Percentiles rank a stretch among this genome's conserved stretches.
Conservation (phyloP, 805 yeast genomes). For the Metschnikowia bowlesiae region DNA sequence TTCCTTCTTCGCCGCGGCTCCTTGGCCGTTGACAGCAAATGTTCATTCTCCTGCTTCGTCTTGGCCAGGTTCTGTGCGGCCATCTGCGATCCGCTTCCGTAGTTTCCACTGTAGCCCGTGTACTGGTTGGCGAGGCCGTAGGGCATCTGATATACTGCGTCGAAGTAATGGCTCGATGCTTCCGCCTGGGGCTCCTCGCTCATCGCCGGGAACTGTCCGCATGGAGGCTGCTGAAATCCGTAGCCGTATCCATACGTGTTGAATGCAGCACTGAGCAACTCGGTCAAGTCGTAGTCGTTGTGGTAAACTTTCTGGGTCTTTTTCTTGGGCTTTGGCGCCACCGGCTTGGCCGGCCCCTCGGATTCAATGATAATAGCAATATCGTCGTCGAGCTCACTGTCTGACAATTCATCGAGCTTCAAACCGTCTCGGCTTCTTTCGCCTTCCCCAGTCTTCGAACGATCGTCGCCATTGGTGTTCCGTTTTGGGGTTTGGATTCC, state of each 20-base stretch:
- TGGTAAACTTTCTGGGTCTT: conserved; percentile 11
- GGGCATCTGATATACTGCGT: neutral
- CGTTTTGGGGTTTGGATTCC: conserved; percentile 33
- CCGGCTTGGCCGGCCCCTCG: conserved; percentile 12
- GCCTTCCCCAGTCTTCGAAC: neutral
- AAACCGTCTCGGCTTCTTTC: neutral
- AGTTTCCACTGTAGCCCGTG: neutral
- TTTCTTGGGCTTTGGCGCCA: neutral
- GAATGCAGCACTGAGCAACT: conserved; percentile 6
- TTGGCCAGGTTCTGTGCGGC: conserved; percentile 79
- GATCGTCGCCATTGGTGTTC: neutral
- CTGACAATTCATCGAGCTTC: conserved; percentile 13
- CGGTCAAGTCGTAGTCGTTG: conserved; percentile 7
- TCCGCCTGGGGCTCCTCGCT: neutral
- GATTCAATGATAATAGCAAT: conserved; percentile 36
- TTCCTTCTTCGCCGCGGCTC: neutral
- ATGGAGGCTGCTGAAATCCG: neutral
- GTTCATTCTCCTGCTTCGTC: conserved; percentile 55
- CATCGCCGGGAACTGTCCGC: neutral
- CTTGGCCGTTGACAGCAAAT: conserved; percentile 34
- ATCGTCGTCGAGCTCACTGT: conserved; percentile 23
- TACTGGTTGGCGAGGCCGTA: conserved; percentile 4
- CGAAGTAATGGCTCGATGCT: neutral
- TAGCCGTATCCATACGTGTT: conserved; percentile 6
- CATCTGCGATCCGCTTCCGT: conserved; percentile 54